Evolutionary conservation across 805 yeast genomes (phyloP).

Genomic region (Hanseniaspora mollemarum): DNA sequence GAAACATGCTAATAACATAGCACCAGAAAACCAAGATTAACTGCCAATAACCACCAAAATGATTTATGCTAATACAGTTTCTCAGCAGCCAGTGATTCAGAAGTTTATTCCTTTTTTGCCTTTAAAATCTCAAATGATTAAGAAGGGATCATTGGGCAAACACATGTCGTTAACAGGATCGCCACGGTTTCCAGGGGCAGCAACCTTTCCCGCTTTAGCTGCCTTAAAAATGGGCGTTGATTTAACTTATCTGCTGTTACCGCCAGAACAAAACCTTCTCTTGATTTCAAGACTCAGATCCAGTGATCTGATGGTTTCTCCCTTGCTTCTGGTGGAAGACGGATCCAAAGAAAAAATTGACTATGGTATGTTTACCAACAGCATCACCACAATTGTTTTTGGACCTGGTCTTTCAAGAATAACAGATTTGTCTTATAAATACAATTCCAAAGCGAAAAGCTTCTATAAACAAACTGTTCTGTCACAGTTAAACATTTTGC

Average conservation of each 20-base stretch:
- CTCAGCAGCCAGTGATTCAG: neutral
- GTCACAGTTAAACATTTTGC: constrained; percentile 4
- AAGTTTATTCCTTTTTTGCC: constrained; percentile 1
- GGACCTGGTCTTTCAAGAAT: constrained; percentile 14
- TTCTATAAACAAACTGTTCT: constrained; percentile 6
- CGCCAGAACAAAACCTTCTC: constrained; percentile 6
- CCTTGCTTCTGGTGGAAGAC: neutral
- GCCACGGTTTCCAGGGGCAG: constrained; percentile 10
- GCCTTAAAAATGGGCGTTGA: constrained; percentile 15
- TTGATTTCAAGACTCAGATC: constrained; percentile 12
- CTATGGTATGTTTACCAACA: neutral
- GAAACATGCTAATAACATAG: neutral
- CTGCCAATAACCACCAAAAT: neutral
- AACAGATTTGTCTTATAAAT: constrained; percentile 1
- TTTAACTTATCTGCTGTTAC: constrained; percentile 5
- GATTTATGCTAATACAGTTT: neutral
- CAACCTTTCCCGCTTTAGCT: constrained; percentile 7
- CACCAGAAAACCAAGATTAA: neutral
- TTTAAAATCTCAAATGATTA: neutral
- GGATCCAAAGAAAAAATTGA: neutral
- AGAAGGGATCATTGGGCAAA: constrained; percentile 11
- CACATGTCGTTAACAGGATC: constrained; percentile 13
- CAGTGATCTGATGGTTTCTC: constrained; percentile 11
- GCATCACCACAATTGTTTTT: constrained; percentile 5
- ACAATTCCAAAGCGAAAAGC: neutral